Conservation (phyloP, 1,284 basidiomycete genomes). For the Cutaneotrichosporon arboriforme region DNA sequence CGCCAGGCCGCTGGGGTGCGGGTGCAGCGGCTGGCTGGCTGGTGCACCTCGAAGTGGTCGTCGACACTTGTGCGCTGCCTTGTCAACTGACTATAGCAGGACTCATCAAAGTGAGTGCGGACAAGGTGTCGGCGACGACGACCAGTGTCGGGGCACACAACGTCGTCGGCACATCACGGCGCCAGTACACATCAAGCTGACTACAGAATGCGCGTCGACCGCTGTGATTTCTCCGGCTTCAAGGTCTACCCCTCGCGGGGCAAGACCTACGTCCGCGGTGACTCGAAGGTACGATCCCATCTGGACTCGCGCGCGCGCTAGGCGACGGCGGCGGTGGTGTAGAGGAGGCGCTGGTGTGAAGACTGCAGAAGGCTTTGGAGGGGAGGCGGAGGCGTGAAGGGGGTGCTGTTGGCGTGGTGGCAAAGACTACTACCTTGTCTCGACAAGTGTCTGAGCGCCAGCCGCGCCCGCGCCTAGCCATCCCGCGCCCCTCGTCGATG, state of each 20-base stretch:
- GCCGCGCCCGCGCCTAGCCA: too few species aligned
- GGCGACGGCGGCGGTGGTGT: background rate
- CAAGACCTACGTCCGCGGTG: slow-evolving; percentile 89
- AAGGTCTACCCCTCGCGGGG: slow-evolving; percentile 96
- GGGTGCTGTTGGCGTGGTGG: background rate
- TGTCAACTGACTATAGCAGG: slow-evolving; percentile 3
- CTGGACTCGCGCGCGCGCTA: background rate
- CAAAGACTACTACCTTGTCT: too few species aligned
- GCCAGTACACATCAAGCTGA: background rate
- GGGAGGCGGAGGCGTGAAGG: background rate
- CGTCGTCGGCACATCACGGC: background rate
- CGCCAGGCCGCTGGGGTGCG: background rate
- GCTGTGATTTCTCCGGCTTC: slow-evolving; percentile 92
- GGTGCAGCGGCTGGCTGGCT: background rate
- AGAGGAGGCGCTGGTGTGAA: background rate
- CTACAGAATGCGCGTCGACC: slow-evolving; percentile 78
- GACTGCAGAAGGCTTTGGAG: background rate
- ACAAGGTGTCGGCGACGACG: background rate
- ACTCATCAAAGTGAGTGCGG: slow-evolving; percentile 6
- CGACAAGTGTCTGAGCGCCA: too few species aligned
- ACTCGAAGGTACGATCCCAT: slow-evolving; percentile 73
- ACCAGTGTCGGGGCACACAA: too few species aligned
- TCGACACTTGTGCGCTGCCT: background rate
- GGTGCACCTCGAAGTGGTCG: background rate
- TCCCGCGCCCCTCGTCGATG: too few species aligned